Percentiles rank a stretch among this genome's conserved stretches.
Evolutionary conservation across 2,329 filamentous ascomycete genomes (phyloP).

Genomic region (Didymella sp.): DNA sequence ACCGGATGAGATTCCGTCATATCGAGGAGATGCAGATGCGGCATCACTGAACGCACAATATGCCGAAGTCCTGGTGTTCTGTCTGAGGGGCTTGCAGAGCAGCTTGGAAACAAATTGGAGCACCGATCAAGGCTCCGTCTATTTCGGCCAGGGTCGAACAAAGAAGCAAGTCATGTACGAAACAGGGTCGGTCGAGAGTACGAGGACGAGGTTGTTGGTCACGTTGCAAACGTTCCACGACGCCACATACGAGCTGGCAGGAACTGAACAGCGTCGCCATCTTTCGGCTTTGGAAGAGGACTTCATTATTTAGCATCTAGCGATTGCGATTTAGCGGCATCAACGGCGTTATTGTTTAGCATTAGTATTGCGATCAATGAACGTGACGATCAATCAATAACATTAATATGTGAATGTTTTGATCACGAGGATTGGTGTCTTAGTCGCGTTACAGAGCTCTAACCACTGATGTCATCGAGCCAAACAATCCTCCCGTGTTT

Average conservation of each 20-base stretch:
- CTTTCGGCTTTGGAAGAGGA: neutral
- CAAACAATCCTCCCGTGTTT: neutral
- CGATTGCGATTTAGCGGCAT: constrained; percentile 29
- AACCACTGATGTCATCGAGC: constrained; percentile 1
- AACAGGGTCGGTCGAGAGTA: constrained; percentile 38
- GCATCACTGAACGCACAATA: constrained; percentile 1
- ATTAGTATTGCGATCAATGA: neutral
- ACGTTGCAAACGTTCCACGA: constrained; percentile 24
- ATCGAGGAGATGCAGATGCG: constrained; percentile 20
- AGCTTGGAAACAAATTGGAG: constrained; percentile 57
- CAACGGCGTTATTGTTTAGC: constrained; percentile 18
- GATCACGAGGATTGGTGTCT: neutral
- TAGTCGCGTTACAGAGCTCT: constrained; percentile 1
- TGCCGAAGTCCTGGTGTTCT: constrained; percentile 35
- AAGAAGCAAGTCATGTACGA: constrained; percentile 55
- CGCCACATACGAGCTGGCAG: neutral
- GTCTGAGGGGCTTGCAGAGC: constrained; percentile 52
- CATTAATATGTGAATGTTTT: neutral
- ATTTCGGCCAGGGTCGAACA: constrained; percentile 55
- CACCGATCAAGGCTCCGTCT: constrained; percentile 49
- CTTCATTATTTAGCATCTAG: constrained; percentile 24
- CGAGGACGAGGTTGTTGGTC: constrained; percentile 28
- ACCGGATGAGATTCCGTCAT: constrained; percentile 27
- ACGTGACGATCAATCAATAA: neutral
- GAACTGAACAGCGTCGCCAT: neutral